Conservation (phyloP, 192 early-diverging fungal genomes). For the Rhizoclosmatium sp. region DNA sequence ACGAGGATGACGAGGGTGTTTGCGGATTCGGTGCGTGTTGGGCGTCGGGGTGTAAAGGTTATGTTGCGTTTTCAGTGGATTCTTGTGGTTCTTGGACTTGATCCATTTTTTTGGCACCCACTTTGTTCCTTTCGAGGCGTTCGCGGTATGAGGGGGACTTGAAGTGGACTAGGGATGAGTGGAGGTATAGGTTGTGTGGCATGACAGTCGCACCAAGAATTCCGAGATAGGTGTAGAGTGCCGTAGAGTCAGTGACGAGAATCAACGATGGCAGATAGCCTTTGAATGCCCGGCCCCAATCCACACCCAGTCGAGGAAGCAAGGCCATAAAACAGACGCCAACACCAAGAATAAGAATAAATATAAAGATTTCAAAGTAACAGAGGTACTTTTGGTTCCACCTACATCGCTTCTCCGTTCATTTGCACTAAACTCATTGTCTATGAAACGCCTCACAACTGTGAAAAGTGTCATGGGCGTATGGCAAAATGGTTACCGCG, state of each 20-base stretch:
- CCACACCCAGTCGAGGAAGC: slow-evolving; percentile 63
- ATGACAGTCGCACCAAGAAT: slow-evolving; percentile 87
- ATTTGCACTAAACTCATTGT: too few relatives aligned
- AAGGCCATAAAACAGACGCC: slow-evolving; percentile 73
- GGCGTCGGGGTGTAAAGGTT: neutral
- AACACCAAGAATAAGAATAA: slow-evolving; percentile 65
- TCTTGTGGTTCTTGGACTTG: neutral
- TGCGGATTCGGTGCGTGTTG: neutral
- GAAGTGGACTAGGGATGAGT: slow-evolving; percentile 71
- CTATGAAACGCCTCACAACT: too few relatives aligned
- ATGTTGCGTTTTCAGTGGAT: neutral
- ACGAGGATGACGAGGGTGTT: neutral
- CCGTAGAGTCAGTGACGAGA: slow-evolving; percentile 62
- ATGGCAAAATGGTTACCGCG: too few relatives aligned
- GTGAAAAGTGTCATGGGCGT: too few relatives aligned
- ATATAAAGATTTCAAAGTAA: slow-evolving; percentile 72
- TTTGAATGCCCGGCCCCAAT: slow-evolving; percentile 64
- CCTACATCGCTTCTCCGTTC: slow-evolving; percentile 33
- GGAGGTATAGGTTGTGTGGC: slow-evolving; percentile 89
- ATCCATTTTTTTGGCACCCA: too few relatives aligned
- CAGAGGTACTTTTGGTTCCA: slow-evolving; percentile 64
- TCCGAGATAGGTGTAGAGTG: slow-evolving; percentile 72
- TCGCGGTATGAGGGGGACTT: slow-evolving; percentile 4
- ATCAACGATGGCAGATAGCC: slow-evolving; percentile 70
- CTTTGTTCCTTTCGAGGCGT: too few relatives aligned